Percentiles rank a stretch among this genome's conserved stretches.
phyloP scores from a whole-genome alignment of 805 yeast species.

The Myxozyma neotropica region DNA sequence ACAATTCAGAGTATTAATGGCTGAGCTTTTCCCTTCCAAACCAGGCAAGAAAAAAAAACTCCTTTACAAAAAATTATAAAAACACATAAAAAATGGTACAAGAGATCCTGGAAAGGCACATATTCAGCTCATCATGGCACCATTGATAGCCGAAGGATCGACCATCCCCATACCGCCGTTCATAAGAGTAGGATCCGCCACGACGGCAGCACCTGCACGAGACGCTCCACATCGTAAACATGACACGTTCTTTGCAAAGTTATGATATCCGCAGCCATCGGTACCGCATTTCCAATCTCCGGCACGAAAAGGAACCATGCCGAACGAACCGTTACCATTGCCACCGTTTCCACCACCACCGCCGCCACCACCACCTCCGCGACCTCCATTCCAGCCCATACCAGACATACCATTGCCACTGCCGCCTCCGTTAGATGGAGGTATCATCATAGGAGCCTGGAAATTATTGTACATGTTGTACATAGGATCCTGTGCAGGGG shows the following conservation, averaged over 20 bases:
- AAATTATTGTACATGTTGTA: slow-evolving; percentile 39
- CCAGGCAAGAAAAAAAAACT: slow-evolving; percentile 4
- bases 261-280: slow-evolving; percentile 81
- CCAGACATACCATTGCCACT: slow-evolving; percentile 23
- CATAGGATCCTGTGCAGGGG: slow-evolving; percentile 66
- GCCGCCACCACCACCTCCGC: slow-evolving; percentile 26
- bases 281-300: slow-evolving; percentile 94
- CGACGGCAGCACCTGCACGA: slow-evolving; percentile 44
- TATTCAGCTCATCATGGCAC: slow-evolving; percentile 24
- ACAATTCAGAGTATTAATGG: slow-evolving; percentile 8
- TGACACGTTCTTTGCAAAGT: slow-evolving; percentile 85
- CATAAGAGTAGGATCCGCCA: slow-evolving; percentile 35
- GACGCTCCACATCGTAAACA: slow-evolving; percentile 89
- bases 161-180: slow-evolving; percentile 34
- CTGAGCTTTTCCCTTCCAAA: slow-evolving; percentile 10
- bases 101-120: neutral
- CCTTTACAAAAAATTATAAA: slow-evolving; percentile 1
- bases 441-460: slow-evolving; percentile 32
- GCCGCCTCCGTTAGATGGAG: slow-evolving; percentile 24
- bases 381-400: slow-evolving; percentile 37
- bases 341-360: slow-evolving; percentile 33
- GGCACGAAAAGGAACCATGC: slow-evolving; percentile 88
- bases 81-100: neutral
- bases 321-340: slow-evolving; percentile 37
- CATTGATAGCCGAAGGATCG: slow-evolving; percentile 23